phyloP scores from a whole-genome alignment of 1,284 basidiomycete genomes.

The Bjerkandera adusta region DNA sequence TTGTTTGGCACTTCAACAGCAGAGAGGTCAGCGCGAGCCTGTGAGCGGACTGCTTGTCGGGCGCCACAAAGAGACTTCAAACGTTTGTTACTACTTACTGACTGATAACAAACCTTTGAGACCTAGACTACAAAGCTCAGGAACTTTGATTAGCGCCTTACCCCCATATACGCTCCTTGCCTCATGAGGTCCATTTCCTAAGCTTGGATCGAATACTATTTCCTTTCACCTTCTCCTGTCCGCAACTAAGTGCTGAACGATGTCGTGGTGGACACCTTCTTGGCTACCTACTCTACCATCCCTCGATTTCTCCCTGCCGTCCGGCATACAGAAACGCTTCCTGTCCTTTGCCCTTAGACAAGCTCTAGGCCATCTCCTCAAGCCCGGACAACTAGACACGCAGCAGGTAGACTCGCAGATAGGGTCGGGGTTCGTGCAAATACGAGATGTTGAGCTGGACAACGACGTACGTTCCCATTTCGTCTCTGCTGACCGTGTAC shows the following conservation, averaged over 20 bases:
- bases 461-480: slow-evolving; percentile 52
- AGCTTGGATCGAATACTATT: too few relatives aligned
- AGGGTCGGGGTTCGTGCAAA: slow-evolving; percentile 83
- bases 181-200: too few relatives aligned
- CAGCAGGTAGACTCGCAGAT: slow-evolving; percentile 91
- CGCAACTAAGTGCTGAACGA: slow-evolving; percentile 17
- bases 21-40: too few relatives aligned
- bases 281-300: slow-evolving; percentile 63
- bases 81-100: too few relatives aligned
- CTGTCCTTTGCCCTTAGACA: slow-evolving; percentile 87
- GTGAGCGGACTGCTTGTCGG: too few relatives aligned
- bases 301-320: slow-evolving; percentile 72
- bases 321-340: slow-evolving; percentile 85
- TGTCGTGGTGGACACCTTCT: slow-evolving; percentile 39
- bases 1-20: too few relatives aligned
- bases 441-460: slow-evolving; percentile 82
- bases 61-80: too few relatives aligned
- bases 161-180: too few relatives aligned
- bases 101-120: too few relatives aligned
- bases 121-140: too few relatives aligned
- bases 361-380: slow-evolving; percentile 82
- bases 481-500: background rate
- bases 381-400: slow-evolving; percentile 84
- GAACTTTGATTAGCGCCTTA: too few relatives aligned
- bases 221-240: background rate